Base-by-base conservation (phyloP, 305 asterid genomes). In the Fraxinus sp. region DNA sequence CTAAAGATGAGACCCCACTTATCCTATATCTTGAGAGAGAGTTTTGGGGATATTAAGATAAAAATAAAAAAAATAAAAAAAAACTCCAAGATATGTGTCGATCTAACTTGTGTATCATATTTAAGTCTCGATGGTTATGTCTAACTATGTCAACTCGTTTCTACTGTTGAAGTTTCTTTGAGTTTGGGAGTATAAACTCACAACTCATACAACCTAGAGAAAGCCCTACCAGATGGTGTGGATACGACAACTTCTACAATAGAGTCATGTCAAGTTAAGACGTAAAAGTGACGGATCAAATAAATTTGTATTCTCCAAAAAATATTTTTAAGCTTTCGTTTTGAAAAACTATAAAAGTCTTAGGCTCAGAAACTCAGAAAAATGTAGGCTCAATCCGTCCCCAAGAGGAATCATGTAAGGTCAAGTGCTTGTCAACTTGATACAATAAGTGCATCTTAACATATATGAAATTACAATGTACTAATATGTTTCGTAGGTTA, bases 1-100 rank as follows among this genome's bases (percentile, higher is more conserved):
- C 79, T 86, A 71, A 78, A 30, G 59, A 37, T 73, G 68, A 32
- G 84, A 16, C 90, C 84, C 86, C 74, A 80, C 84, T 35, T 77
- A 32, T 44, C 59, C 81, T 33, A 9, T 9, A 6, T 71, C 76
- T 84, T 81, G 41, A 82, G 74, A 55, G 55, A 80, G 41, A 76
- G 80, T 85, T 81, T 1, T 77, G 76, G 78, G 82, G 81, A 81
- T 28, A 28, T 28, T 79, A 82, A 83, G 28, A 78, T 79, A 0
- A 33, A 28, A 28, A 28, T 28, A 28, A 28, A 28, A 28, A 28
- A 28, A 28, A 28, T 0, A 28, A 28, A 5, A 36, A 33, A 49
- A 81, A 30, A 49, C 26, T 16, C 18, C 32, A 28, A 28, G 18
- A 26, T 13, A 13, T 2, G 18, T 13, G 32, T 55, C 22, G 0